A percentile compares a stretch with the other conserved stretches of the same genome.
These are phyloP conservation scores for Capronia coronata DNA, from an alignment of 2,329 filamentous ascomycete species.

Conservation along the genomic window DNA sequence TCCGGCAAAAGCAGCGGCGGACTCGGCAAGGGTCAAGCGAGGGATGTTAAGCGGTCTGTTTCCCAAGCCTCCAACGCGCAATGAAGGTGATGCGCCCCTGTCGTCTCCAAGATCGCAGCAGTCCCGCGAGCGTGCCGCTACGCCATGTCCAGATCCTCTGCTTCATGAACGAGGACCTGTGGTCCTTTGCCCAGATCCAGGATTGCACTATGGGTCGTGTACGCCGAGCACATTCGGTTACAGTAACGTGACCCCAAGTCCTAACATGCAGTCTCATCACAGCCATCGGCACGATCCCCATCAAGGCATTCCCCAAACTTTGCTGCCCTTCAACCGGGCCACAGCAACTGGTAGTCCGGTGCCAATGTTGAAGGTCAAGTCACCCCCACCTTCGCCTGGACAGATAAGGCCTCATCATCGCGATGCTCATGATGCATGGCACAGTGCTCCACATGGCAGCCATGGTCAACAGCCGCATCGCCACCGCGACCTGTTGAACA, in stretches of 20 bases:
- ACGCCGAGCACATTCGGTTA: slow-evolving; percentile 3
- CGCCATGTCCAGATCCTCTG: slow-evolving; percentile 21
- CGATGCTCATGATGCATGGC: slow-evolving; percentile 12
- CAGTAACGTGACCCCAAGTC: background rate
- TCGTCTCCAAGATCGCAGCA: slow-evolving; percentile 5
- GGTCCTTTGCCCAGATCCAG: slow-evolving; percentile 24
- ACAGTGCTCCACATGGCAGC: background rate
- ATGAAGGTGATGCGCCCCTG: slow-evolving; percentile 1
- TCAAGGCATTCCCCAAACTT: slow-evolving; percentile 1
- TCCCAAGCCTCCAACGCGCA: slow-evolving; percentile 10
- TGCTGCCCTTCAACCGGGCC: slow-evolving; percentile 18
- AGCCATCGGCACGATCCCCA: background rate
- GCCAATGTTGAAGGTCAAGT: slow-evolving; percentile 19
- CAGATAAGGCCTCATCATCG: slow-evolving; percentile 8
- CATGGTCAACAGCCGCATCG: slow-evolving; percentile 3
- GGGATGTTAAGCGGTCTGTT: slow-evolving; percentile 21
- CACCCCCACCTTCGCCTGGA: slow-evolving; percentile 6
- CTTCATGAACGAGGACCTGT: slow-evolving; percentile 17
- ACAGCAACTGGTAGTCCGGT: slow-evolving; percentile 28
- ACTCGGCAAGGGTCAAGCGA: slow-evolving; percentile 27
- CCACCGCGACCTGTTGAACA: slow-evolving; percentile 4
- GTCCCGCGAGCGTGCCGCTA: background rate
- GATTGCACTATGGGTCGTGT: slow-evolving; percentile 10
- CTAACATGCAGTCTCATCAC: background rate
- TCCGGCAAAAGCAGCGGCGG: slow-evolving; percentile 26